Percentiles rank a stretch among this genome's conserved stretches.
These are phyloP conservation scores for Gossypium bickii DNA, from an alignment of 345 rosid species.

Conservation along the genomic window DNA sequence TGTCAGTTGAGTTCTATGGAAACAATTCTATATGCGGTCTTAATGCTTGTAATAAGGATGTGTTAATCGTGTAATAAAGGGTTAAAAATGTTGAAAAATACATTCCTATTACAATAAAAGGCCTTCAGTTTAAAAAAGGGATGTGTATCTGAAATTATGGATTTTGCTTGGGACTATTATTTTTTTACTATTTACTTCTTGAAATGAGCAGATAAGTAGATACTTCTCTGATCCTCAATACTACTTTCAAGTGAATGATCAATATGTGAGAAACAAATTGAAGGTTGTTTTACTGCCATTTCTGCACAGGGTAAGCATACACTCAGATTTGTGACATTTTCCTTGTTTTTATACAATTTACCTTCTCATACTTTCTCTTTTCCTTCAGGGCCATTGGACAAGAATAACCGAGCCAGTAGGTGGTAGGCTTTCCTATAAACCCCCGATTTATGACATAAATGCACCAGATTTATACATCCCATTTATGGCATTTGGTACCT, in stretches of 20 bases:
- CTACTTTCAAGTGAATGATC: constrained; percentile 7
- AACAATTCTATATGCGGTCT: background rate
- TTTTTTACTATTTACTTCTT: background rate
- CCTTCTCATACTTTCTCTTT: constrained; percentile 1
- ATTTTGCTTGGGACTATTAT: background rate
- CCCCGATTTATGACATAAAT: constrained; percentile 71
- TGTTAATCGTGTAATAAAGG: background rate
- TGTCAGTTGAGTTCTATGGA: background rate
- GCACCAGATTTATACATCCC: constrained; percentile 50
- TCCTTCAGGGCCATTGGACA: constrained; percentile 85
- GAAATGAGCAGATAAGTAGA: constrained; percentile 63
- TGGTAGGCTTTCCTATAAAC: constrained; percentile 93
- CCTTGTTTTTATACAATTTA: background rate
- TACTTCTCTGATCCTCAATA: constrained; percentile 60
- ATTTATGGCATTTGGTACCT: constrained; percentile 96
- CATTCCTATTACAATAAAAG: background rate
- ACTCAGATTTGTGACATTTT: background rate
- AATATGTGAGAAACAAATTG: constrained; percentile 85
- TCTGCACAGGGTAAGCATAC: constrained; percentile 74
- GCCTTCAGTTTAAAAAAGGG: background rate
- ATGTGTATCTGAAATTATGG: background rate
- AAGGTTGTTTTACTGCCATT: constrained; percentile 87
- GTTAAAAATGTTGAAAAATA: background rate
- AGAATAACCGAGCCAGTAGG: constrained; percentile 94
- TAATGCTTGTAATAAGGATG: background rate